A percentile compares a stretch with the other conserved stretches of the same genome.
Conservation (phyloP, 257 asterid genomes). For the Echites panduratus region DNA sequence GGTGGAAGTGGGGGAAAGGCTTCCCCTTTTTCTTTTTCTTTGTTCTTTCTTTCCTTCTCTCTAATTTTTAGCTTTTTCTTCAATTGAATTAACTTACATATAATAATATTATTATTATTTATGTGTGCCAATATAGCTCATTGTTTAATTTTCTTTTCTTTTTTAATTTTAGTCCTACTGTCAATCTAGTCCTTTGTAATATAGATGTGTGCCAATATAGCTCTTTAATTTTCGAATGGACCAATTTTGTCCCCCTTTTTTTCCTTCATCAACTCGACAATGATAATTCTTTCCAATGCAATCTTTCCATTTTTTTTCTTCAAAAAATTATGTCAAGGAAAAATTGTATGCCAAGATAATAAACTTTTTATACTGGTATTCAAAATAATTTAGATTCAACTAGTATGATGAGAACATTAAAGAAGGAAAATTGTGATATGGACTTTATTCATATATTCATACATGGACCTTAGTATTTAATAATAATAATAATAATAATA, state of each 20-base stretch:
- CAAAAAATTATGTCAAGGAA: too few species aligned
- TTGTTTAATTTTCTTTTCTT: background rate
- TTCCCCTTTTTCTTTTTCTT: constrained; percentile 4
- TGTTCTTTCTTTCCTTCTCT: background rate
- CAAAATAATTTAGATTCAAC: too few species aligned
- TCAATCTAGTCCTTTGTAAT: background rate
- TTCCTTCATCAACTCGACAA: background rate
- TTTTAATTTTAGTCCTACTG: background rate
- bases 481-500: too few species aligned
- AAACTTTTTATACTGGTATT: too few species aligned
- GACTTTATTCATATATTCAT: too few species aligned
- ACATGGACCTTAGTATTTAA: too few species aligned
- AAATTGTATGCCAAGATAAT: too few species aligned
- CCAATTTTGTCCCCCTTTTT: background rate
- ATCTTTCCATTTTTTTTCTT: too few species aligned
- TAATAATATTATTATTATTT: too few species aligned
- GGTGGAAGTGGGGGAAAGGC: constrained; percentile 23
- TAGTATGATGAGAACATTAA: too few species aligned
- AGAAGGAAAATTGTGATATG: too few species aligned
- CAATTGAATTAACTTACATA: background rate
- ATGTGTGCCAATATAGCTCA: too few species aligned
- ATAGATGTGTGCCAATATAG: background rate
- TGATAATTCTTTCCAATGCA: background rate
- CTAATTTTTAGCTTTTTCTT: background rate
- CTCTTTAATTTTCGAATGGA: background rate